Evolutionary conservation across 305 asterid species (phyloP).

Genomic region (Fraxinus sp.): DNA sequence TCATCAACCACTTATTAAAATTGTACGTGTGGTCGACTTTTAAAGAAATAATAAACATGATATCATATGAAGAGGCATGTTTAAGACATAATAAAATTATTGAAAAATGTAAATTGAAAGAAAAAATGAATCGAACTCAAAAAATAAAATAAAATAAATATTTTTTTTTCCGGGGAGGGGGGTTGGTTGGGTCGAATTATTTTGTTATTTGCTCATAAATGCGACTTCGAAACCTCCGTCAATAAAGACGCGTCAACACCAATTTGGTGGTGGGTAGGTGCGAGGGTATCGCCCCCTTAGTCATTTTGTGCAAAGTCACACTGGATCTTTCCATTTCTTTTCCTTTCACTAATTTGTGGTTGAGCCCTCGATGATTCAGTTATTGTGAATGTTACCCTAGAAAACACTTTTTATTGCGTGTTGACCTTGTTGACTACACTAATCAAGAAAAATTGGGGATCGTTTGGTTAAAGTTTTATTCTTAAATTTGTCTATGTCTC

Average conservation of each 20-base stretch:
- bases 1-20: background rate
- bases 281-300: conserved; percentile 4
- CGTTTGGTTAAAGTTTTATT: background rate
- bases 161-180: no score
- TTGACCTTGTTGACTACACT: background rate
- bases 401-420: background rate
- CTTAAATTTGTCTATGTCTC: background rate
- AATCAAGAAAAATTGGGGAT: background rate
- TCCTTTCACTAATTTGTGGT: background rate
- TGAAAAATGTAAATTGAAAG: background rate
- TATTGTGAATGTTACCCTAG: background rate
- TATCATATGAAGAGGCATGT: no score
- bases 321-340: background rate
- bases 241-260: background rate
- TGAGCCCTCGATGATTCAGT: background rate
- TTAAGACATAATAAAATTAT: no score
- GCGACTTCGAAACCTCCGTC: conserved; percentile 19
- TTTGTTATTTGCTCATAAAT: background rate
- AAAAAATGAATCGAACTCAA: no score
- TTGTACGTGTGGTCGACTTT: background rate
- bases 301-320: conserved; percentile 10
- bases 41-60: no score
- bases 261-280: background rate
- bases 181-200: no score
- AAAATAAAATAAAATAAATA: no score